Conservation (phyloP, 2,329 filamentous ascomycete species). For the Trichoderma breve region DNA sequence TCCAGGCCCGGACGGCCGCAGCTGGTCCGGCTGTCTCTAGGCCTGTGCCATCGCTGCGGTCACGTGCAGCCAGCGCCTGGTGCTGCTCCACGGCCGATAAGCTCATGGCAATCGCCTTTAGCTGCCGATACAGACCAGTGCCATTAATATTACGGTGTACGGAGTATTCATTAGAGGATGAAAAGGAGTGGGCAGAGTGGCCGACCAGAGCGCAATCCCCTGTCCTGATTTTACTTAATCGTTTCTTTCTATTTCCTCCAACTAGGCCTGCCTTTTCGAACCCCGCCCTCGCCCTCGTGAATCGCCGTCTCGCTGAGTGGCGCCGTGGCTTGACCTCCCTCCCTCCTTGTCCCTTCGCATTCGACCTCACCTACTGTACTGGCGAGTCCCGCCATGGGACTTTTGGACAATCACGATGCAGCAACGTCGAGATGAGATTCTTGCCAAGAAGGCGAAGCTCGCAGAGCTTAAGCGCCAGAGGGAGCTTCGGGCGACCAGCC, state of each 20-base stretch:
- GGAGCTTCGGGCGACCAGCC: conserved; percentile 70
- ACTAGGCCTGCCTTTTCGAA: not conserved
- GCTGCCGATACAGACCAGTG: not conserved
- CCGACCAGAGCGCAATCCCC: not conserved
- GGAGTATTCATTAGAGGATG: conserved; percentile 1
- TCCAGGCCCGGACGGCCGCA: conserved; percentile 33
- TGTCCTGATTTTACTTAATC: not conserved
- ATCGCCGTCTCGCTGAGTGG: not conserved
- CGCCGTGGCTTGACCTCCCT: conserved; percentile 13
- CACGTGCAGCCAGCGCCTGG: conserved; percentile 14
- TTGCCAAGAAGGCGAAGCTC: conserved; percentile 95
- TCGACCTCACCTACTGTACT: not conserved
- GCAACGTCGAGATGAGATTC: conserved; percentile 91
- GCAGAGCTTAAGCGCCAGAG: conserved; percentile 93
- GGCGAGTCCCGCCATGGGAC: conserved; percentile 48
- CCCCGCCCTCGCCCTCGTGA: conserved; percentile 5
- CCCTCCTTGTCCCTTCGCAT: conserved; percentile 4
- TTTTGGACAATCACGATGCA: conserved; percentile 54
- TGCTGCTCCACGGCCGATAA: conserved; percentile 15
- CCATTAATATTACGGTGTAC: conserved; percentile 1
- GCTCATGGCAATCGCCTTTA: conserved; percentile 5
- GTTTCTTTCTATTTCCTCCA: not conserved
- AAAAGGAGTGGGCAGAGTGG: conserved; percentile 4
- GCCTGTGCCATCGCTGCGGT: not conserved
- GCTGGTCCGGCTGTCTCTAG: conserved; percentile 33